These are phyloP conservation scores for Actinomortierella ambigua DNA, from an alignment of 371 early-diverging fungal genomes.

Conservation along the genomic window DNA sequence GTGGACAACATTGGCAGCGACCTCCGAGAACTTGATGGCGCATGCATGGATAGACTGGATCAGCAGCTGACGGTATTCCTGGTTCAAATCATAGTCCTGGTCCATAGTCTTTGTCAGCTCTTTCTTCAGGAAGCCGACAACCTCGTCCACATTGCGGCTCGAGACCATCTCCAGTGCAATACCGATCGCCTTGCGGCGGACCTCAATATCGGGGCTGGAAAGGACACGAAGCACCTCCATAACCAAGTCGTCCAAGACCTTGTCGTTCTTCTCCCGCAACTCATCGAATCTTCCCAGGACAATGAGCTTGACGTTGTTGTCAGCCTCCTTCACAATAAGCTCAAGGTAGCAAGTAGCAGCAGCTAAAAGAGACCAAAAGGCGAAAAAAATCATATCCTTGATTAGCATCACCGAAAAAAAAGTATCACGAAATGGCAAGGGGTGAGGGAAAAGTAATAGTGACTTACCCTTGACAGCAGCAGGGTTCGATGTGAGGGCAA, in stretches of 20 bases:
- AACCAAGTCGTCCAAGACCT: constrained; percentile 86
- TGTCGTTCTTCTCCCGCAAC: constrained; percentile 83
- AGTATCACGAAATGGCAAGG: background rate
- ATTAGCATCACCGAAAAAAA: background rate
- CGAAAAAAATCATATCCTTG: background rate
- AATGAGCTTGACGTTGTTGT: constrained; percentile 97
- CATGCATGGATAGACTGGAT: constrained; percentile 96
- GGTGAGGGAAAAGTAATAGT: background rate
- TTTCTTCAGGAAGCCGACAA: constrained; percentile 91
- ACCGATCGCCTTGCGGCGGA: constrained; percentile 87
- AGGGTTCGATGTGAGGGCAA: constrained; percentile 84
- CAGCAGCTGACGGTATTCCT: constrained; percentile 91
- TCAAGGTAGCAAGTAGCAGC: constrained; percentile 92
- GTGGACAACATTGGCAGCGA: constrained; percentile 93
- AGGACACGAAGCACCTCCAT: constrained; percentile 94
- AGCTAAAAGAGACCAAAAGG: constrained; percentile 55
- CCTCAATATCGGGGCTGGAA: constrained; percentile 93
- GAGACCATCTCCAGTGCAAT: constrained; percentile 91
- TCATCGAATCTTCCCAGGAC: constrained; percentile 91
- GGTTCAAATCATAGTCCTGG: constrained; percentile 86
- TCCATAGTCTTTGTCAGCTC: constrained; percentile 91
- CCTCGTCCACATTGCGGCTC: constrained; percentile 90
- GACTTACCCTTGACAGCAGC: constrained; percentile 86
- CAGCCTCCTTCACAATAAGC: constrained; percentile 89
- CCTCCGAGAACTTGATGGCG: constrained; percentile 94